Evolutionary conservation across 768 basidiomycete species (phyloP), one percentile per base, ranked within the genome.

Genomic region (Termitomyces sp.): DNA sequence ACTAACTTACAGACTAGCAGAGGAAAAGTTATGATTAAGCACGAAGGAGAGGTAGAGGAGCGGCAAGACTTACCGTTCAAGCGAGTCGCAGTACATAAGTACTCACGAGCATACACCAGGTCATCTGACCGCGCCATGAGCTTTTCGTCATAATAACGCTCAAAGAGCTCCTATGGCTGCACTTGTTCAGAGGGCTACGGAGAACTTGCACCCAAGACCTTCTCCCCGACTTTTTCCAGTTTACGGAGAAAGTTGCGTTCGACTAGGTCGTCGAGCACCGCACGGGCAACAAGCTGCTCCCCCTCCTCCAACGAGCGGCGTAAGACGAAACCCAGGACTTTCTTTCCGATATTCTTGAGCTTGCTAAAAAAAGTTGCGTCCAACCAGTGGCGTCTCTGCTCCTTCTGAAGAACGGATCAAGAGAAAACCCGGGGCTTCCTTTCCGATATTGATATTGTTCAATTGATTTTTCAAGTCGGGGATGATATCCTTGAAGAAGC

Each of bases 51-150:
- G n/a, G 30, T 16, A 28, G 9, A n/a, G 30, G 16, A 18, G n/a
- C 23, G 35, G 32, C 36, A 43, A 48, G 41, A 47, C 54, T 50
- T 38, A 51, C 57, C 28, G 43, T 28, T 60, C 58, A 32, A 55
- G 23, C 52, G 61, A 56, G 30, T 40, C 16, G 9, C 30, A 23
- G 23, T 23, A 23, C 23, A 23, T 23, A 23, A 2, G n/a, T n/a
- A n/a, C n/a, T 23, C 44, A 59, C 58, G 53, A 23, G 9, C 14
- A 48, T 50, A 50, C 40, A 50, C 9, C 23, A 35, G 20, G 44
- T 53, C 36, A 28, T 40, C 51, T 2, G 38, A 40, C 38, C 51
- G 38, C n/a, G 26, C 35, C 5, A 28, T 10, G 38, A 40, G 51
- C 51, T 53, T 28, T 12, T 53, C 51, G 4, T 53, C 38, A 30